phyloP scores from a whole-genome alignment of 1,284 basidiomycete genomes.

The Pseudozyma flocculosa region DNA sequence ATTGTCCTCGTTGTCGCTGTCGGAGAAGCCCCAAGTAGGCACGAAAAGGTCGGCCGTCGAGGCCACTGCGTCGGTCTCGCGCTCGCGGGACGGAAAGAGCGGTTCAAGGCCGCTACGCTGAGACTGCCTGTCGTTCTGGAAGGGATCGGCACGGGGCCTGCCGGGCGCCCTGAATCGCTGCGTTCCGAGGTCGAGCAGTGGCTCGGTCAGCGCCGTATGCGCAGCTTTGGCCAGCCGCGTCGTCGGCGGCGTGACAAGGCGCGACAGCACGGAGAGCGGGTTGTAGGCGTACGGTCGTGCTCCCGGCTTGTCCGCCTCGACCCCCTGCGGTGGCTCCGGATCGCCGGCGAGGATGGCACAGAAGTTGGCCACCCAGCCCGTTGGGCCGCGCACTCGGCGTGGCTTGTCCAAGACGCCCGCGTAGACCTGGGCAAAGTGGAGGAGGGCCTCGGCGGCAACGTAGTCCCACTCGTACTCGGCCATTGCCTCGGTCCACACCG shows the following conservation, averaged over 20 bases:
- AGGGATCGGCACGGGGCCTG: too few relatives aligned
- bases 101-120: conserved; percentile 26
- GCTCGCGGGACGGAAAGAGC: conserved; percentile 36
- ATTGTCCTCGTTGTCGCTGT: conserved; percentile 1
- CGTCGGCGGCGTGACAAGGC: conserved; percentile 16
- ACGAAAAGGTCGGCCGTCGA: conserved; percentile 33
- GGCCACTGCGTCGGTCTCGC: conserved; percentile 32
- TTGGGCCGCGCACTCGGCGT: conserved; percentile 48
- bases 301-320: neutral
- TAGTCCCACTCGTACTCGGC: conserved; percentile 52
- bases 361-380: conserved; percentile 50
- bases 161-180: too few relatives aligned
- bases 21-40: conserved; percentile 12
- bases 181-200: conserved; percentile 23
- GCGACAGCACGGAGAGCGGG: conserved; percentile 20
- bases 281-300: conserved; percentile 4
- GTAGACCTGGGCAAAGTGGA: conserved; percentile 57
- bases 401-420: conserved; percentile 47
- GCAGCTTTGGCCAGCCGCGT: conserved; percentile 27
- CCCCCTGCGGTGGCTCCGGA: conserved; percentile 4
- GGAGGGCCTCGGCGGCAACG: conserved; percentile 49
- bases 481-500: conserved; percentile 39
- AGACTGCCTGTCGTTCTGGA: neutral
- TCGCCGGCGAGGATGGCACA: conserved; percentile 41
- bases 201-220: conserved; percentile 38